phyloP scores from a whole-genome alignment of 148 eudicot genomes.

The Chenopodium quinoa region DNA sequence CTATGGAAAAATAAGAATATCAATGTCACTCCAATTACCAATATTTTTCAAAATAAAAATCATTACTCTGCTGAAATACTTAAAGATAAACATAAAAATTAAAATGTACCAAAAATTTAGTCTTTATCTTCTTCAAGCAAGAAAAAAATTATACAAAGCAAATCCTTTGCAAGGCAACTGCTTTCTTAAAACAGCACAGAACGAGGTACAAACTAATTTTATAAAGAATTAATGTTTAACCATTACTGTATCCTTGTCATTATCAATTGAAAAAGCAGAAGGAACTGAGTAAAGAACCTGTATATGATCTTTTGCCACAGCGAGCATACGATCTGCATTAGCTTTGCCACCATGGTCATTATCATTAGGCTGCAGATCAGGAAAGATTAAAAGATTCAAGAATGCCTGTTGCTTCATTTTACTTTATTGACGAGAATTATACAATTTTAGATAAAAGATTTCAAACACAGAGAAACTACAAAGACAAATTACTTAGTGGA shows the following conservation, averaged over 20 bases:
- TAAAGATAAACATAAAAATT: not conserved
- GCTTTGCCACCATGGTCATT: constrained; percentile 74
- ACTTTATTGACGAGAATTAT: not conserved
- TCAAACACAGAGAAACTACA: not conserved
- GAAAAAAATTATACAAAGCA: too few relatives aligned
- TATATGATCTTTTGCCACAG: constrained; percentile 78
- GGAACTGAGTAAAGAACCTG: constrained; percentile 45
- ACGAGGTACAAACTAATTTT: not conserved
- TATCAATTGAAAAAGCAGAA: not conserved
- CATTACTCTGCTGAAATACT: not conserved
- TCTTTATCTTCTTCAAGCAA: not conserved
- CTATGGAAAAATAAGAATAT: not conserved
- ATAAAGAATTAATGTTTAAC: not conserved
- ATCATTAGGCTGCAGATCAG: constrained; percentile 69
- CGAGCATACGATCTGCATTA: constrained; percentile 67
- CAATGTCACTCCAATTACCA: not conserved
- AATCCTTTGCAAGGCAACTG: not conserved
- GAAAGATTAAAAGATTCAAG: not conserved
- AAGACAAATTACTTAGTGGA: not conserved
- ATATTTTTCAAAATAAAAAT: not conserved
- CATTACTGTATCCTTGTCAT: not conserved
- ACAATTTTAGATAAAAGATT: not conserved
- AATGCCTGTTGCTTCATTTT: not conserved
- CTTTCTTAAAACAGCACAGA: not conserved
- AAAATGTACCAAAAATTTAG: not conserved